A percentile compares a stretch with the other conserved stretches of the same genome.
phyloP scores from a whole-genome alignment of 2,329 filamentous ascomycete genomes.

The Phaeosphaeriaceae sp. region DNA sequence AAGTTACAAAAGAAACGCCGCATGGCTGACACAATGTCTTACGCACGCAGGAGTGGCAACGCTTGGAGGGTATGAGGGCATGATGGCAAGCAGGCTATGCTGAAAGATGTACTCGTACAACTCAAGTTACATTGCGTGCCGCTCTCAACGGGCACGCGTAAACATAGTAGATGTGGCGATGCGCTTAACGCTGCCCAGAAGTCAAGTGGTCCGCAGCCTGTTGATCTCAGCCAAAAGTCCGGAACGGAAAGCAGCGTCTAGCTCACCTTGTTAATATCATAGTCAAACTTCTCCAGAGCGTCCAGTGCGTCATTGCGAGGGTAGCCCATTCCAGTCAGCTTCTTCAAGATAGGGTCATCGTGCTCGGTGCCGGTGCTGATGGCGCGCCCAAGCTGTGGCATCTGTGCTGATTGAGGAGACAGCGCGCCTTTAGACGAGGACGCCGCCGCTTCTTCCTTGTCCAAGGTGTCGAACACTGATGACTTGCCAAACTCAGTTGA shows the following conservation, averaged over 20 bases:
- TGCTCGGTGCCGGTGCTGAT: conserved; percentile 77
- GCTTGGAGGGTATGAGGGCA: conserved; percentile 30
- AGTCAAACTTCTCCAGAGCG: conserved; percentile 93
- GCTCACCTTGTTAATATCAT: conserved; percentile 88
- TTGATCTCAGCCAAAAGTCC: conserved; percentile 22
- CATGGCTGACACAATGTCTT: background rate
- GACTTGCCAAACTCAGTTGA: conserved; percentile 45
- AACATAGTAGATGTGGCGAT: background rate
- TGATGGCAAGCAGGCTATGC: conserved; percentile 32
- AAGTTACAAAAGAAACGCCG: conserved; percentile 8
- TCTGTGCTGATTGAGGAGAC: conserved; percentile 27
- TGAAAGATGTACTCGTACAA: conserved; percentile 44
- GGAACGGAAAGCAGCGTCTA: background rate
- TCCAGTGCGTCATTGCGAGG: conserved; percentile 73
- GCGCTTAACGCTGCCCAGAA: conserved; percentile 21
- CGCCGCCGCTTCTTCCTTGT: conserved; percentile 40
- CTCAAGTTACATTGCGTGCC: conserved; percentile 17
- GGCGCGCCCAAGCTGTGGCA: conserved; percentile 67
- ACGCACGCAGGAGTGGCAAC: conserved; percentile 5
- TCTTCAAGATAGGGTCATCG: conserved; percentile 90
- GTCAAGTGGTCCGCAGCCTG: conserved; percentile 47
- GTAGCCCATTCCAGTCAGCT: conserved; percentile 90
- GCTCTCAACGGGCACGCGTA: conserved; percentile 11
- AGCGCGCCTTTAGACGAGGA: conserved; percentile 35
- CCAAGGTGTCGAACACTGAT: conserved; percentile 44